Evolutionary conservation across 208 protist species (phyloP).

Genomic region (Acanthamoeba royreba): DNA sequence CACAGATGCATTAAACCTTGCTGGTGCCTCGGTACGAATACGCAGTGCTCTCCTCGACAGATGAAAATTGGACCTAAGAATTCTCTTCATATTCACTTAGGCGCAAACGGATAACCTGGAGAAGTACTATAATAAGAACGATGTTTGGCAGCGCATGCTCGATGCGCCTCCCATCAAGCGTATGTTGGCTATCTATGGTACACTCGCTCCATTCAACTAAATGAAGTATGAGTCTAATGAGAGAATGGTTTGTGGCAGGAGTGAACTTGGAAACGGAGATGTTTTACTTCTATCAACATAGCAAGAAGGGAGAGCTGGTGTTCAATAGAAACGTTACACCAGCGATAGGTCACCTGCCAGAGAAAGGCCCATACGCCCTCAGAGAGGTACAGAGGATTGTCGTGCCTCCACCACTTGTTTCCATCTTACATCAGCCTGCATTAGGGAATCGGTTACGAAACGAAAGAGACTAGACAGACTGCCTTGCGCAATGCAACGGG

Average conservation of each 20-base stretch:
- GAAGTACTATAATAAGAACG: not conserved
- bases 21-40: not conserved
- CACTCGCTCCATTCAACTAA: not conserved
- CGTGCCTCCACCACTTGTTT: too few relatives aligned
- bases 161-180: not conserved
- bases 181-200: not conserved
- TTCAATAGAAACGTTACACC: too few relatives aligned
- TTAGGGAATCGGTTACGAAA: not conserved
- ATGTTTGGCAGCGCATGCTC: not conserved
- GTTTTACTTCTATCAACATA: not conserved
- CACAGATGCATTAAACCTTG: not conserved
- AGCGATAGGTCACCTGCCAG: too few relatives aligned
- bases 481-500: not conserved
- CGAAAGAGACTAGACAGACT: not conserved
- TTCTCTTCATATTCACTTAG: not conserved
- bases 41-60: not conserved
- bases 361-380: too few relatives aligned
- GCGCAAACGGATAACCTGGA: not conserved
- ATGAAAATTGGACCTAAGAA: not conserved
- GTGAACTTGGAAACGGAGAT: slow-evolving; percentile 34
- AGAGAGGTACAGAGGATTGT: too few relatives aligned
- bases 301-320: not conserved
- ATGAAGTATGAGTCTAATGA: not conserved
- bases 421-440: not conserved
- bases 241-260: too few relatives aligned